These are phyloP conservation scores for Fusarium begoniae DNA, from an alignment of 2,329 filamentous ascomycete species.

Conservation along the genomic window DNA sequence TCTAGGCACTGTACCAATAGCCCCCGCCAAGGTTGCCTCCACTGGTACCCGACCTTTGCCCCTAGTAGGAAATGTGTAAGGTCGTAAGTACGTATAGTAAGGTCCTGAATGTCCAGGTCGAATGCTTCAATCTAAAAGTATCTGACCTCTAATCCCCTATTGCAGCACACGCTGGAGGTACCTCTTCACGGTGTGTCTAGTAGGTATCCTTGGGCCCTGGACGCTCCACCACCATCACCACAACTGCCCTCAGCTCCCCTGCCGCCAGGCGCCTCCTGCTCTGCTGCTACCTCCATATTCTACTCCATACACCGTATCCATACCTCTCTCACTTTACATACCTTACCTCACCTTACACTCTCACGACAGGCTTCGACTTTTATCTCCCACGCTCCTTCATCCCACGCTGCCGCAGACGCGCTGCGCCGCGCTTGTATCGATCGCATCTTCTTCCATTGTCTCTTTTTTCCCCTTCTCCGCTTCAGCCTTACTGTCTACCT, in stretches of 20 bases:
- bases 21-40: constrained; percentile 21
- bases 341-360: constrained; percentile 17
- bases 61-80: constrained; percentile 10
- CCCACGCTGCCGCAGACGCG: constrained; percentile 37
- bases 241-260: constrained; percentile 40
- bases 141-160: constrained; percentile 27
- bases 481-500: constrained; percentile 28
- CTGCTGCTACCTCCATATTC: constrained; percentile 24
- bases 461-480: constrained; percentile 30
- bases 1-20: neutral
- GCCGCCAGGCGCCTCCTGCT: constrained; percentile 39
- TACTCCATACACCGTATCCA: constrained; percentile 24
- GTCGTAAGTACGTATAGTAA: neutral
- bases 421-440: constrained; percentile 39
- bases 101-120: neutral
- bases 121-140: neutral
- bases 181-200: constrained; percentile 2
- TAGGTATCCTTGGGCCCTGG: constrained; percentile 11
- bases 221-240: constrained; percentile 21
- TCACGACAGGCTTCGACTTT: constrained; percentile 44
- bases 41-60: constrained; percentile 28
- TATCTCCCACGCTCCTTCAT: constrained; percentile 43
- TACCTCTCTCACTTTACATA: constrained; percentile 28
- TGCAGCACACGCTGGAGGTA: constrained; percentile 4
- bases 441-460: constrained; percentile 32